phyloP scores from a whole-genome alignment of 495 filamentous ascomycete species.

The Parathielavia hyrcaniae region DNA sequence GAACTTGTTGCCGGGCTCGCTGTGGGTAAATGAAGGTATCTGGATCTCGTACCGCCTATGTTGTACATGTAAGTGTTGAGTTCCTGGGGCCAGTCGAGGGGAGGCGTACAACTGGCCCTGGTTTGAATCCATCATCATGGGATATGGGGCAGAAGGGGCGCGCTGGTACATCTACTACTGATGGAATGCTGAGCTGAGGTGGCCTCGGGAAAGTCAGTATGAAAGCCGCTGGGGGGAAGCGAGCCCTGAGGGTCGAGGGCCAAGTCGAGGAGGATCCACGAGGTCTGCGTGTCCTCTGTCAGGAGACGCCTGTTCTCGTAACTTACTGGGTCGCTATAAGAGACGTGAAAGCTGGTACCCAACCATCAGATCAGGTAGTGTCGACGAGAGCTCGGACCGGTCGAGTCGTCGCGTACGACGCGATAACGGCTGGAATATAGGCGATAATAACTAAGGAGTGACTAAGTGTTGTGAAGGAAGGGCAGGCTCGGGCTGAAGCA shows the following conservation, averaged over 20 bases:
- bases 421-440: neutral
- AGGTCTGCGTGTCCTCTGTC: slow-evolving; percentile 29
- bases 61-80: slow-evolving; percentile 26
- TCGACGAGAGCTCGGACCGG: slow-evolving; percentile 9
- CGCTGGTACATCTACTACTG: slow-evolving; percentile 35
- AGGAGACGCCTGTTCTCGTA: slow-evolving; percentile 22
- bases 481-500: neutral
- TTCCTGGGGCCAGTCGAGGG: slow-evolving; percentile 24
- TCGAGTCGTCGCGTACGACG: neutral
- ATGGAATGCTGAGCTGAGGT: slow-evolving; percentile 25
- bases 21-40: slow-evolving; percentile 39
- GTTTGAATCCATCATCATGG: slow-evolving; percentile 37
- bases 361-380: slow-evolving; percentile 15
- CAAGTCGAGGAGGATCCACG: slow-evolving; percentile 23
- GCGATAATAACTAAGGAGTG: slow-evolving; percentile 6
- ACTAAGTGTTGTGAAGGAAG: slow-evolving; percentile 11
- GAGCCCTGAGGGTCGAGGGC: slow-evolving; percentile 24
- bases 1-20: slow-evolving; percentile 35
- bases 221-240: slow-evolving; percentile 24
- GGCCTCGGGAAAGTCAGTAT: slow-evolving; percentile 33
- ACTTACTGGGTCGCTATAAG: slow-evolving; percentile 40
- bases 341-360: slow-evolving; percentile 27
- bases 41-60: slow-evolving; percentile 42
- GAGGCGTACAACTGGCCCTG: slow-evolving; percentile 40
- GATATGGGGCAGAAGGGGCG: slow-evolving; percentile 26